Evolutionary conservation across 2,329 filamentous ascomycete genomes (phyloP), one percentile per base, ranked within the genome.

Genomic region (Fusarium tanahbumbuense): DNA sequence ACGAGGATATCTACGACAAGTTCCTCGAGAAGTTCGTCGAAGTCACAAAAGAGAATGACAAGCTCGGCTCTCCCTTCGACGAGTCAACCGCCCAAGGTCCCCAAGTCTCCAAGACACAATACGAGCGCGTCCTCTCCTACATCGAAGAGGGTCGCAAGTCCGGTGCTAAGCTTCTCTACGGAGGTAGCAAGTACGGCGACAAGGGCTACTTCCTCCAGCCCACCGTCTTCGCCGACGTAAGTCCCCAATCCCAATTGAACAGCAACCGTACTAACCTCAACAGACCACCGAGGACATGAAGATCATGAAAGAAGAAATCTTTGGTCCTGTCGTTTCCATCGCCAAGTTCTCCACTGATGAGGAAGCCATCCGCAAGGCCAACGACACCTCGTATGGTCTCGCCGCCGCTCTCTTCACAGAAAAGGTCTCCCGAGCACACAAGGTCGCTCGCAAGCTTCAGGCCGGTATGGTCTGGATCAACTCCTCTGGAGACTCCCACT

Each of bases 81-180:
- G 84, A 89, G 58, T 81, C 82, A 18, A 90, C 88, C 0, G 88
- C 87, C 79, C 89, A 91, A 75, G 90, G 90, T 0, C 90, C 90
- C 0, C 89, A 91, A 74, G 86, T 91, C 56, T 88, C 88, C 8
- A 88, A 89, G 76, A 77, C 83, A 20, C 90, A 92, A 75, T 89
- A 88, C 69, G 88, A 91, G 52, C 83, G 87, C 18, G 85, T 93
- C 1, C 81, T 92, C 20, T 85, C 83, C 2, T 93, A 91, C 77
- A 88, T 93, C 45, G 85, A 92, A 60, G 75, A 83, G 37, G 90
- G 89, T 10, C 90, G 90, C 76, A 83, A 83, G 10, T 87, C 89
- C 72, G 90, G 89, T 20, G 87, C 89, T 1, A 88, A 81, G 3
- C 82, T 92, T 5, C 80, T 84, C 18, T 81, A 79, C 18, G 79